Conservation (phyloP, 2,329 filamentous ascomycete species). For the Incumbomyces delicatus region DNA sequence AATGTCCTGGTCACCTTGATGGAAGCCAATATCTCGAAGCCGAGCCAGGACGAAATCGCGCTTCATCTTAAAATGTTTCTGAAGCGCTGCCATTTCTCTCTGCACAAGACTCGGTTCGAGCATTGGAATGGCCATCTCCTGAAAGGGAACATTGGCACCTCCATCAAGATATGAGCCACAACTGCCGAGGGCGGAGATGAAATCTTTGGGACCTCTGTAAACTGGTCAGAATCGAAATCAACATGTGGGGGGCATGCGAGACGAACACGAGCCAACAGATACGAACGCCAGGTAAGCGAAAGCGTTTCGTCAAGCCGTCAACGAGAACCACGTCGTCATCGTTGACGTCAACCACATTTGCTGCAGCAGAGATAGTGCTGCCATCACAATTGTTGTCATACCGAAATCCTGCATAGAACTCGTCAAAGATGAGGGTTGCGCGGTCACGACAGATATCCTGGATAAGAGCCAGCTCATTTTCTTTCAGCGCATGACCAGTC, state of each 20-base stretch:
- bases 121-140: slow-evolving; percentile 87
- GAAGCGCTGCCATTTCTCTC: slow-evolving; percentile 79
- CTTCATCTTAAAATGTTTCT: slow-evolving; percentile 84
- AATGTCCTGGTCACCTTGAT: slow-evolving; percentile 56
- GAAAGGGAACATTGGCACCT: slow-evolving; percentile 89
- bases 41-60: slow-evolving; percentile 80
- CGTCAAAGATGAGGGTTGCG: slow-evolving; percentile 86
- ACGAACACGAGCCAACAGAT: too few relatives aligned
- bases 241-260: too few relatives aligned
- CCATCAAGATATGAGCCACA: slow-evolving; percentile 93
- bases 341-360: slow-evolving; percentile 79
- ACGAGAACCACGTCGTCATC: slow-evolving; percentile 88
- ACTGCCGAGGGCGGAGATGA: slow-evolving; percentile 83
- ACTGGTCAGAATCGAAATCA: too few relatives aligned
- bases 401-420: slow-evolving; percentile 96
- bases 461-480: slow-evolving; percentile 77
- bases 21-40: slow-evolving; percentile 76
- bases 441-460: slow-evolving; percentile 87
- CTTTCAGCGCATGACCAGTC: slow-evolving; percentile 76
- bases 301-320: slow-evolving; percentile 91
- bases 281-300: slow-evolving; percentile 70
- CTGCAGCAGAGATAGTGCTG: slow-evolving; percentile 74
- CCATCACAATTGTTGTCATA: slow-evolving; percentile 90
- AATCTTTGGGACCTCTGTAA: slow-evolving; percentile 66
- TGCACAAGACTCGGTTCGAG: slow-evolving; percentile 75